Conservation (phyloP, 495 filamentous ascomycete species). For the Penicillium chermesinum region DNA sequence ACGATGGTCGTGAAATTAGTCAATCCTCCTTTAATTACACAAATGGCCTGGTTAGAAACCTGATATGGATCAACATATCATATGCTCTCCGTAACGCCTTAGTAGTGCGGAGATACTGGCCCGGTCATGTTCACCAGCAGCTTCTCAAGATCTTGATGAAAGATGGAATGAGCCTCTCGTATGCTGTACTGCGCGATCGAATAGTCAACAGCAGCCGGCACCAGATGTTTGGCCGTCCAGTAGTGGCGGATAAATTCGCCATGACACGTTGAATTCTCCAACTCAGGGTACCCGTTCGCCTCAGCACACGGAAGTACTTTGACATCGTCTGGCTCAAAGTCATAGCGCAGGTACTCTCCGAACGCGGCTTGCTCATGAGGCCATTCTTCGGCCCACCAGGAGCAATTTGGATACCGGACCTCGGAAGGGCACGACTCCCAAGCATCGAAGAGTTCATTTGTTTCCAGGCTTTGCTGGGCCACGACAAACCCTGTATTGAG, state of each 20-base stretch:
- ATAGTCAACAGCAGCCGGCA: slow-evolving; percentile 7
- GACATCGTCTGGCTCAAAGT: slow-evolving; percentile 27
- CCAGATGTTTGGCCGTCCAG: slow-evolving; percentile 9
- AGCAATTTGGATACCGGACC: slow-evolving; percentile 24
- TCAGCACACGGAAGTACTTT: slow-evolving; percentile 32
- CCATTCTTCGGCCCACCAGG: slow-evolving; percentile 25
- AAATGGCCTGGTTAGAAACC: not conserved
- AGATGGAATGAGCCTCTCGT: slow-evolving; percentile 6
- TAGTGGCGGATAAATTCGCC: slow-evolving; percentile 17
- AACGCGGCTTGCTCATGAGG: slow-evolving; percentile 38
- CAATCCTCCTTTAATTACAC: no score
- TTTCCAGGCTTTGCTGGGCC: slow-evolving; percentile 28
- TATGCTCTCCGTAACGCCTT: not conserved
- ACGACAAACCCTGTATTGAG: slow-evolving; percentile 40
- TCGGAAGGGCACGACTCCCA: slow-evolving; percentile 34
- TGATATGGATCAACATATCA: not conserved
- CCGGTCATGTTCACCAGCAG: not conserved
- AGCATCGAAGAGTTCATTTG: slow-evolving; percentile 30
- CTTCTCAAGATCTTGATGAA: slow-evolving; percentile 2
- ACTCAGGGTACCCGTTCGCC: slow-evolving; percentile 23
- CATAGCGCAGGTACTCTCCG: slow-evolving; percentile 33
- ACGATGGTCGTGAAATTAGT: no score
- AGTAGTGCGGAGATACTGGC: not conserved
- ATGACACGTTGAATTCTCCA: slow-evolving; percentile 6
- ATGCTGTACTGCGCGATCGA: slow-evolving; percentile 11